Percentiles rank a stretch among this genome's conserved stretches.
phyloP scores from a whole-genome alignment of 2,329 filamentous ascomycete genomes.

The Rhinocladiella similis region DNA sequence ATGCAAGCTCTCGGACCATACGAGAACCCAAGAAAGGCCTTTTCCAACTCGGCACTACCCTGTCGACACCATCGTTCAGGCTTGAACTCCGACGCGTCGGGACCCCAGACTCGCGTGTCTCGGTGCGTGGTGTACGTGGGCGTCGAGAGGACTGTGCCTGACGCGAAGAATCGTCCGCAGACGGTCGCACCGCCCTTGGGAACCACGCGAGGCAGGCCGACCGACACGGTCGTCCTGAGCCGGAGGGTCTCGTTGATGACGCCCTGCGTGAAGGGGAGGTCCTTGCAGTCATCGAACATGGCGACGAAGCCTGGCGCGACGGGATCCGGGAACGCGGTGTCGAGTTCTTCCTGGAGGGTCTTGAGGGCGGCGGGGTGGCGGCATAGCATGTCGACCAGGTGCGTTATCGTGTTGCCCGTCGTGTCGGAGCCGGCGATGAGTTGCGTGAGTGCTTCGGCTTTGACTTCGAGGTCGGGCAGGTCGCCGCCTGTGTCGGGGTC shows the following conservation, averaged over 20 bases:
- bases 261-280: slow-evolving; percentile 20
- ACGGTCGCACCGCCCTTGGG: slow-evolving; percentile 4
- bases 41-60: slow-evolving; percentile 1
- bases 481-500: slow-evolving; percentile 26
- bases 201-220: slow-evolving; percentile 18
- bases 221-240: slow-evolving; percentile 25
- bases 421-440: slow-evolving; percentile 45
- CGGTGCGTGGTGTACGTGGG: slow-evolving; percentile 45
- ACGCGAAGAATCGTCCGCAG: slow-evolving; percentile 9
- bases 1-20: slow-evolving; percentile 26
- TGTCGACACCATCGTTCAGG: slow-evolving; percentile 36
- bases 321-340: slow-evolving; percentile 26
- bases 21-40: slow-evolving; percentile 3
- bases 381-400: slow-evolving; percentile 25
- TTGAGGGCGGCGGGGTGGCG: slow-evolving; percentile 29
- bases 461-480: slow-evolving; percentile 38
- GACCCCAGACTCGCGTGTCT: slow-evolving; percentile 33
- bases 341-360: slow-evolving; percentile 26
- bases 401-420: slow-evolving; percentile 34
- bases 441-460: slow-evolving; percentile 32
- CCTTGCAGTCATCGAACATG: slow-evolving; percentile 6
- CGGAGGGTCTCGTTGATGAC: slow-evolving; percentile 26
- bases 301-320: slow-evolving; percentile 36
- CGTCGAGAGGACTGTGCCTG: slow-evolving; percentile 40
- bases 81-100: slow-evolving; percentile 35